Percentiles rank a stretch among this genome's conserved stretches.
phyloP scores from a whole-genome alignment of 2,329 filamentous ascomycete genomes.

The Aspergillus unguis region DNA sequence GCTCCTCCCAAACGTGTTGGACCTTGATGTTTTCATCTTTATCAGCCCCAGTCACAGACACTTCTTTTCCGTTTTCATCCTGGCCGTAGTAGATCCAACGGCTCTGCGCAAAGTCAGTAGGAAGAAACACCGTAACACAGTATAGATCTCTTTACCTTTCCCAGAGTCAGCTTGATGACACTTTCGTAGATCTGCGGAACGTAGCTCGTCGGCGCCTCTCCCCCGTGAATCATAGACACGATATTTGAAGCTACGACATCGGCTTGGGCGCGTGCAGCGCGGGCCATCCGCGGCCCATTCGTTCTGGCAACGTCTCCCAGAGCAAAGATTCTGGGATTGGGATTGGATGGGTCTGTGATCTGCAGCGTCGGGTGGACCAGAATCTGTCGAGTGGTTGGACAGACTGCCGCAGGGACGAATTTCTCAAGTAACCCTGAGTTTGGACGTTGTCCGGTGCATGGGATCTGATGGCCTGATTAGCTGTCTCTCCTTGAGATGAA shows the following conservation, averaged over 20 bases:
- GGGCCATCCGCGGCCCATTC: conserved; percentile 51
- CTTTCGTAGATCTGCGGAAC: conserved; percentile 46
- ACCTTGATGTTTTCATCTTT: background rate
- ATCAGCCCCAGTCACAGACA: background rate
- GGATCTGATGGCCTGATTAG: background rate
- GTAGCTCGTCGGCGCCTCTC: conserved; percentile 40
- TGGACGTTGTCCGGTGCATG: conserved; percentile 58
- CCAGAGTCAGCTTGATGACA: conserved; percentile 54
- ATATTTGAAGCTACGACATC: conserved; percentile 55
- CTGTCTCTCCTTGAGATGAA: background rate
- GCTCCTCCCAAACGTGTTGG: background rate
- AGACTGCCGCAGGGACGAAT: conserved; percentile 46
- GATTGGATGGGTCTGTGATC: conserved; percentile 43
- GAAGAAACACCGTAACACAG: background rate
- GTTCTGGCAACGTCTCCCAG: conserved; percentile 63
- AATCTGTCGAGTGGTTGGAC: conserved; percentile 48
- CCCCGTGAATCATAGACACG: conserved; percentile 44
- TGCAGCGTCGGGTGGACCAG: conserved; percentile 57
- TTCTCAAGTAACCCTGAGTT: conserved; percentile 50
- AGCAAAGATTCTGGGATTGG: conserved; percentile 50
- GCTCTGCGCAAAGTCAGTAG: background rate
- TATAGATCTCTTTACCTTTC: conserved; percentile 19
- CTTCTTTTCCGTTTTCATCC: background rate
- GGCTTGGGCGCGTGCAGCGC: conserved; percentile 55
- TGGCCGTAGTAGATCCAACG: background rate